Evolutionary conservation across 805 yeast species (phyloP).

Genomic region (Candida tibetensis): DNA sequence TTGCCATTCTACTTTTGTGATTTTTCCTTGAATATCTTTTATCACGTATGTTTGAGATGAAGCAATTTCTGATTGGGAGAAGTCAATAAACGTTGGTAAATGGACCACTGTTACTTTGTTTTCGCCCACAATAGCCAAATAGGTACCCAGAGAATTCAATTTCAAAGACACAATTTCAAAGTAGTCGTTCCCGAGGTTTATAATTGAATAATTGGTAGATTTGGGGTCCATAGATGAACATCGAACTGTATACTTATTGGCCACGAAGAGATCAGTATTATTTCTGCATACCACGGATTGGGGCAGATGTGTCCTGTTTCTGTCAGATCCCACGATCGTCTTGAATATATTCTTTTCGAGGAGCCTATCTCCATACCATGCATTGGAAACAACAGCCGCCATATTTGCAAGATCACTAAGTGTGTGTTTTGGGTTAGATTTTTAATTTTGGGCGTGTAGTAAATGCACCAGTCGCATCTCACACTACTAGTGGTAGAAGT

Average conservation of each 20-base stretch:
- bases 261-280: slow-evolving; percentile 26
- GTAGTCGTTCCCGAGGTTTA: slow-evolving; percentile 16
- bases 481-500: too few relatives aligned
- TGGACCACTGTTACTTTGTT: slow-evolving; percentile 24
- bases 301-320: too few relatives aligned
- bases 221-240: slow-evolving; percentile 23
- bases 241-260: slow-evolving; percentile 31
- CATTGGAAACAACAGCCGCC: neutral
- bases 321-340: slow-evolving; percentile 1
- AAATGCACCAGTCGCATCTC: too few relatives aligned
- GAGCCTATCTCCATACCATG: neutral
- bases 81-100: slow-evolving; percentile 23
- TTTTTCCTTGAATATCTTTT: slow-evolving; percentile 12
- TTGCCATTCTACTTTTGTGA: slow-evolving; percentile 28
- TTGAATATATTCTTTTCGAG: slow-evolving; percentile 5
- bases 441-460: too few relatives aligned
- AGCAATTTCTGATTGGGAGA: neutral
- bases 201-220: slow-evolving; percentile 18
- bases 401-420: too few relatives aligned
- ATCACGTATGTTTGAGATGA: slow-evolving; percentile 8
- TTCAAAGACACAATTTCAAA: slow-evolving; percentile 32
- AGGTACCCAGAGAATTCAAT: slow-evolving; percentile 40
- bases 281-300: slow-evolving; percentile 8
- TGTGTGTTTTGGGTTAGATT: too few relatives aligned
- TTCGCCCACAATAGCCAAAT: slow-evolving; percentile 41